Evolutionary conservation across 2,329 filamentous ascomycete genomes (phyloP), one percentile per base, ranked within the genome.

Genomic region (Lasiodiplodia gonubiensis): DNA sequence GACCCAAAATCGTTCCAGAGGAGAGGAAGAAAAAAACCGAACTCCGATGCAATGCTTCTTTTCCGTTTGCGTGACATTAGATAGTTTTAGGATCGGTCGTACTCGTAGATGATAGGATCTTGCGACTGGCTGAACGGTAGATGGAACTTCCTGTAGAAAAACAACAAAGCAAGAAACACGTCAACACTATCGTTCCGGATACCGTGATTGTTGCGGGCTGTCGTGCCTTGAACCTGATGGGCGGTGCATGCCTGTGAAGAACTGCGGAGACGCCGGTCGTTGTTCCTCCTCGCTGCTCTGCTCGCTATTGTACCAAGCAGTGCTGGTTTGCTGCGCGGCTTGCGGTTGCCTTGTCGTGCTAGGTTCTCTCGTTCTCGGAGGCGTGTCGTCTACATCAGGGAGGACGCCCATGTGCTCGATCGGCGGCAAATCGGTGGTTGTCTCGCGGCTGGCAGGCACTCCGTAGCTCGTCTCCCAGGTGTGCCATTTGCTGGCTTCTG

Each of bases 401-500:
- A 63, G 46, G 18, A 63, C 59, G 27, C 59, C 59, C 46, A 63
- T 51, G 46, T 33, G 46, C 27, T 51, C 59, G 46, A 63, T 27
- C 21, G 59, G 37, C 18, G 59, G 30, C n/a, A 46, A n/a, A 16
- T 63, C 59, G 57, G 33, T 11, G 16, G 27, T 18, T 12, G 42
- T 63, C 4, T 63, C 59, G 30, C 59, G 59, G 27, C 27, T 25
- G 7, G 21, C 46, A 10, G 59, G 59, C 18, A 63, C 59, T 11
- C 59, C 59, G 7, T 63, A 63, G 27, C 30, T 48, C 39, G 42
- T 59, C 30, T 66, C 64, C 64, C 64, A 66, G 2, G 52, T 66
- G 35, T 66, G 53, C 64, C 64, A 66, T 8, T 57, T 57, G 30
- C 64, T 66, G 51, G 52, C 54, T 21, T 66, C 54, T 16, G 64